These are phyloP conservation scores for Metarhizium robertsii DNA, from an alignment of 2,329 filamentous ascomycete genomes.

Conservation along the genomic window DNA sequence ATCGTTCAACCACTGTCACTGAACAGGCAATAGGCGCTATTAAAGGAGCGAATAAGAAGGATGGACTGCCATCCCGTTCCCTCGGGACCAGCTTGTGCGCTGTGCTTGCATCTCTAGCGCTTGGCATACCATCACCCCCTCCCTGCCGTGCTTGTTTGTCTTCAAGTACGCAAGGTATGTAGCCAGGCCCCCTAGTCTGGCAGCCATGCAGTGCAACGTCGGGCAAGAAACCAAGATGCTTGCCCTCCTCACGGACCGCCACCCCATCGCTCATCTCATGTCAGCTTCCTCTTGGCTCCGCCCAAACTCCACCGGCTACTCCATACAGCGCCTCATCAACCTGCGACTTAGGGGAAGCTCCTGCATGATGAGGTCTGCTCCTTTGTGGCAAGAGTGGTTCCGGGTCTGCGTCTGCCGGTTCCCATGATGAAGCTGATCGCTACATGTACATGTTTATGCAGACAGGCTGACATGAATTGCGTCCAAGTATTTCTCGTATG, in stretches of 20 bases:
- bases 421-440: too few relatives aligned
- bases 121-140: not conserved
- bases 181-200: not conserved
- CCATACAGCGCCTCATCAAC: not conserved
- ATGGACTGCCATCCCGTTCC: conserved; percentile 6
- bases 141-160: not conserved
- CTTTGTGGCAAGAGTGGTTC: not conserved
- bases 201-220: conserved; percentile 10
- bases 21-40: not conserved
- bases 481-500: too few relatives aligned
- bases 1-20: not conserved
- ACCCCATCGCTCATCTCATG: conserved; percentile 9
- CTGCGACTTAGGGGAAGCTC: not conserved
- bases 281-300: conserved; percentile 4
- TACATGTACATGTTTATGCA: not conserved
- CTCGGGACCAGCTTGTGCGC: conserved; percentile 9
- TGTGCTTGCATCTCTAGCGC: conserved; percentile 3
- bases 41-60: not conserved
- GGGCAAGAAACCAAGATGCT: conserved; percentile 7
- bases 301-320: not conserved
- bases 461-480: not conserved
- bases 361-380: not conserved
- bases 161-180: not conserved
- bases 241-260: conserved; percentile 6
- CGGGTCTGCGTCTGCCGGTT: too few relatives aligned